Percentiles rank a stretch among this genome's conserved stretches.
These are phyloP conservation scores for Tricholoma flavovirens DNA, from an alignment of 768 basidiomycete genomes.

Conservation along the genomic window DNA sequence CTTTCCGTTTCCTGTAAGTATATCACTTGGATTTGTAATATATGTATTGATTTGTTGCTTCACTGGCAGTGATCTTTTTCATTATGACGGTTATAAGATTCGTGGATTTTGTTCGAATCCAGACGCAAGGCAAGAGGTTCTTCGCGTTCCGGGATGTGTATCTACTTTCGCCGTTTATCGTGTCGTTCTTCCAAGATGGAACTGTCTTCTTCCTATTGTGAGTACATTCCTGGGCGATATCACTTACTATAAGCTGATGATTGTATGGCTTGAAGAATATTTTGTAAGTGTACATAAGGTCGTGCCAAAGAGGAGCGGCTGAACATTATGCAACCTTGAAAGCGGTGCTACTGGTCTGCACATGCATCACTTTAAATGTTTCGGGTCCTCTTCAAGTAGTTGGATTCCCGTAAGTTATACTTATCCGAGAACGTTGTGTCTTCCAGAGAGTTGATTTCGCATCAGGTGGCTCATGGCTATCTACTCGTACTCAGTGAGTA, in stretches of 20 bases:
- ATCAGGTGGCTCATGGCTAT: neutral
- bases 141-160: neutral
- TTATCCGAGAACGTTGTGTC: neutral
- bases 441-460: neutral
- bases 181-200: neutral
- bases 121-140: neutral
- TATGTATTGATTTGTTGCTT: neutral
- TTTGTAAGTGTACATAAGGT: neutral
- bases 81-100: neutral
- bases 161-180: neutral
- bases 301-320: neutral
- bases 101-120: neutral
- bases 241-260: neutral
- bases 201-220: slow-evolving; percentile 1
- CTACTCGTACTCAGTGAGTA: slow-evolving; percentile 1
- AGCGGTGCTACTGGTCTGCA: neutral
- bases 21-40: neutral
- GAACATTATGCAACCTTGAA: neutral
- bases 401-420: neutral
- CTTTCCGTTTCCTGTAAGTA: neutral
- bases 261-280: neutral
- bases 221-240: neutral
- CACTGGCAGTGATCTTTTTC: slow-evolving; percentile 2
- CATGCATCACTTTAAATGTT: neutral
- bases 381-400: neutral